These are phyloP conservation scores for Salvia sclarea DNA, from an alignment of 305 asterid species.

Conservation along the genomic window DNA sequence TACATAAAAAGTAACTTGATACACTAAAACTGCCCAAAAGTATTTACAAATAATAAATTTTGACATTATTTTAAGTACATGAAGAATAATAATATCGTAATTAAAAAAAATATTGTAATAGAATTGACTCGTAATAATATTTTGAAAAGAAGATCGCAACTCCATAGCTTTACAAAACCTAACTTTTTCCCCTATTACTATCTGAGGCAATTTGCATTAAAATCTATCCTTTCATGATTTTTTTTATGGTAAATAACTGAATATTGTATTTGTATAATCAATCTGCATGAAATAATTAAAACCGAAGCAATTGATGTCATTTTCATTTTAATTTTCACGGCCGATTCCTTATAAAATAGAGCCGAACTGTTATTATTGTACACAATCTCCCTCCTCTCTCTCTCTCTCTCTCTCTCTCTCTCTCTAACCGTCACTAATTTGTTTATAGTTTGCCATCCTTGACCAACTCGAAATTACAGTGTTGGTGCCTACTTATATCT, in stretches of 20 bases:
- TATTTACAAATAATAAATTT: no score
- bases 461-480: slow-evolving; percentile 24
- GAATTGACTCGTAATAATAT: neutral
- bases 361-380: neutral
- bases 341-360: slow-evolving; percentile 19
- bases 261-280: no score
- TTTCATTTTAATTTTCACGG: slow-evolving; percentile 15
- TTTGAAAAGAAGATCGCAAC: no score
- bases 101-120: no score
- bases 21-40: neutral
- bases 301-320: slow-evolving; percentile 1
- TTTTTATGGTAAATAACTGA: neutral
- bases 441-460: slow-evolving; percentile 28
- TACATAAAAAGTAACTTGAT: neutral
- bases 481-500: slow-evolving; percentile 21
- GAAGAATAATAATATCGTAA: no score
- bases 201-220: neutral
- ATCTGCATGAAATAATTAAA: neutral
- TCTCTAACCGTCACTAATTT: neutral
- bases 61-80: no score
- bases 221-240: neutral
- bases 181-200: neutral
- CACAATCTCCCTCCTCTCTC: neutral
- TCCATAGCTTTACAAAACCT: neutral
- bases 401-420: slow-evolving; percentile 22